Evolutionary conservation across 371 early-diverging fungal genomes (phyloP).

Genomic region (Mucor mucedo): DNA sequence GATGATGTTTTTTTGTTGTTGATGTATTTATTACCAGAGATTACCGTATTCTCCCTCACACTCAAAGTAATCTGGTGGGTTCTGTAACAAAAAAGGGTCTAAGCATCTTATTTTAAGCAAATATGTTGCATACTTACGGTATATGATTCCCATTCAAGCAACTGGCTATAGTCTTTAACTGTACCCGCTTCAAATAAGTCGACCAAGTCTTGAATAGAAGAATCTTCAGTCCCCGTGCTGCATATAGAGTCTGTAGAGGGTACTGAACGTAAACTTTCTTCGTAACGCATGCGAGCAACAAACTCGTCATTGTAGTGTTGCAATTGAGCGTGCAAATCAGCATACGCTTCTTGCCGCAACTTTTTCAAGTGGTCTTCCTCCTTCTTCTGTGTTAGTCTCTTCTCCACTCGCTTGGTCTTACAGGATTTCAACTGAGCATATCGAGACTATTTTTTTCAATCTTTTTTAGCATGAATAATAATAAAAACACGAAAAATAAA

Average conservation of each 20-base stretch:
- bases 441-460: slow-evolving; percentile 9
- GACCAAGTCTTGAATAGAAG: slow-evolving; percentile 8
- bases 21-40: slow-evolving; percentile 4
- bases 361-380: neutral
- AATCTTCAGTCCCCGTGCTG: slow-evolving; percentile 5
- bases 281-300: slow-evolving; percentile 14
- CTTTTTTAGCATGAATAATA: neutral
- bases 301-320: slow-evolving; percentile 22
- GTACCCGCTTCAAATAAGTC: slow-evolving; percentile 9
- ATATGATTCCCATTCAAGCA: slow-evolving; percentile 19
- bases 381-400: neutral
- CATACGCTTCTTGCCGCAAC: slow-evolving; percentile 21
- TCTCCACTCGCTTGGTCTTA: neutral
- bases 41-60: slow-evolving; percentile 16
- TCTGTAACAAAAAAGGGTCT: slow-evolving; percentile 3
- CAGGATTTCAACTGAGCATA: neutral
- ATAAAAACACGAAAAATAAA: slow-evolving; percentile 1
- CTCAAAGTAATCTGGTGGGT: slow-evolving; percentile 4
- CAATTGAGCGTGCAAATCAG: slow-evolving; percentile 16
- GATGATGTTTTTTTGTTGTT: neutral
- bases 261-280: slow-evolving; percentile 1
- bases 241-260: slow-evolving; percentile 2
- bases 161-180: slow-evolving; percentile 20
- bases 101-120: neutral
- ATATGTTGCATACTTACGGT: slow-evolving; percentile 7